These are phyloP conservation scores for Chamaenerion angustifolium DNA, from an alignment of 345 rosid species.

Conservation along the genomic window DNA sequence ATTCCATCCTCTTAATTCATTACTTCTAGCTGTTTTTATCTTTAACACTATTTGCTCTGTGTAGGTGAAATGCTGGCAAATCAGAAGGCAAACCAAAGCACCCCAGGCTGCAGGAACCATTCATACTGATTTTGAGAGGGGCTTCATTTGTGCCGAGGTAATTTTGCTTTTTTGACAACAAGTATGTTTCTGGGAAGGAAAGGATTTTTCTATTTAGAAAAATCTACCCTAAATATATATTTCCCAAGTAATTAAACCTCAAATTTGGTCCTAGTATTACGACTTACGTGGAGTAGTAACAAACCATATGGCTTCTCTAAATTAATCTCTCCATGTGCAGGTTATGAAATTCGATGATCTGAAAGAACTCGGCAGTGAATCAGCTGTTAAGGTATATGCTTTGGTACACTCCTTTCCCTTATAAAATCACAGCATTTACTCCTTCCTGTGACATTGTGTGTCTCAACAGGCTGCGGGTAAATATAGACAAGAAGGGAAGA, in stretches of 20 bases:
- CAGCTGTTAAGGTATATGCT: conserved; percentile 67
- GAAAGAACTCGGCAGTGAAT: conserved; percentile 75
- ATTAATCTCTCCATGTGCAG: conserved; percentile 17
- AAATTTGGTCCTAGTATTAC: too few relatives aligned
- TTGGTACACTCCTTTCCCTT: background rate
- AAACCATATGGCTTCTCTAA: too few relatives aligned
- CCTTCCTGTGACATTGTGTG: background rate
- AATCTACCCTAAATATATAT: too few relatives aligned
- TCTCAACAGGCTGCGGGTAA: conserved; percentile 70
- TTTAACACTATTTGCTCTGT: too few relatives aligned
- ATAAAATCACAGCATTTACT: too few relatives aligned
- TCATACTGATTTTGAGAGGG: conserved; percentile 89
- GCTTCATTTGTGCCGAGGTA: conserved; percentile 99
- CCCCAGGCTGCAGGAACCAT: conserved; percentile 98
- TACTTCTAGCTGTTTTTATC: too few relatives aligned
- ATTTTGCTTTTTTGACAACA: conserved; percentile 3
- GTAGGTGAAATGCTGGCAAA: conserved; percentile 98
- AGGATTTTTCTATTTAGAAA: background rate
- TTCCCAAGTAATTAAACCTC: too few relatives aligned
- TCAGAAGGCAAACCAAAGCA: conserved; percentile 81
- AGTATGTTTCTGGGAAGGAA: too few relatives aligned
- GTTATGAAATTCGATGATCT: conserved; percentile 96
- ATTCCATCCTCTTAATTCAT: too few relatives aligned
- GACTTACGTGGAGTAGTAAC: too few relatives aligned
- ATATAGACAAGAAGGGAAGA: conserved; percentile 89